Base-by-base conservation (phyloP, 352 stramenopile species). In the Phytophthora palmivora region DNA sequence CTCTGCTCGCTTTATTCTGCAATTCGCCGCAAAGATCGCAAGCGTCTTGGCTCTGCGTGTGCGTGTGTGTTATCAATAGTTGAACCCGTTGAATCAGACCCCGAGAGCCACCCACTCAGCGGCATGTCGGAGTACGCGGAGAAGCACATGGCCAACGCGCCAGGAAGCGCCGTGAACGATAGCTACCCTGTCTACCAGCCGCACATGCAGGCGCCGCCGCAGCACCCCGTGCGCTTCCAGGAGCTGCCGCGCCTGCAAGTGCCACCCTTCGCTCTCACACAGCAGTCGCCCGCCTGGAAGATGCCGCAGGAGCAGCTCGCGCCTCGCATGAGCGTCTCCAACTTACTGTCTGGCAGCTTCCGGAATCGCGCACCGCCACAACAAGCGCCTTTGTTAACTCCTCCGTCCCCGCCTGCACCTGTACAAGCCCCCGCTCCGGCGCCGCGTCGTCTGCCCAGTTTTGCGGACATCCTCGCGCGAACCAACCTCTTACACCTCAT, bases 201-300 rank as follows among this genome's bases (percentile, higher is more conserved):
- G 6, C 52, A 53, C 43, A 37, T 59, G 58, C 63, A 66, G 12
- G 19, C 47, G 39, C 55, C 43, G 9, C 39, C 32, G n/a, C 60
- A 63, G 24, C 42, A 65, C 15, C 54, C 66, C 19, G 49, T 72
- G 41, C 67, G 66, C 41, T 82, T 84, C 74, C 76, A 88, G 63
- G 81, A 90, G 70, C 77, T 90, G n/a, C 81, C 81, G 12, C 72
- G 81, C 3, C 64, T 90, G 38, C 81, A 90, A 38, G 79, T 90
- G 46, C 81, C 81, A 6, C 72, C 79, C 16, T 83, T 84, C 37
- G 73, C 75, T 48, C 62, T 88, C 19, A 70, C 73, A 47, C 77
- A 84, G 60, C 81, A 86, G 66, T 67, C 76, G 55, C 67, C 78
- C 9, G 67, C 74, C 34, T 90, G 81, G 81, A 90, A 90, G 54